Evolutionary conservation across 2,329 filamentous ascomycete species (phyloP), one percentile per base, ranked within the genome.

Genomic region (Sporothrix pallida): DNA sequence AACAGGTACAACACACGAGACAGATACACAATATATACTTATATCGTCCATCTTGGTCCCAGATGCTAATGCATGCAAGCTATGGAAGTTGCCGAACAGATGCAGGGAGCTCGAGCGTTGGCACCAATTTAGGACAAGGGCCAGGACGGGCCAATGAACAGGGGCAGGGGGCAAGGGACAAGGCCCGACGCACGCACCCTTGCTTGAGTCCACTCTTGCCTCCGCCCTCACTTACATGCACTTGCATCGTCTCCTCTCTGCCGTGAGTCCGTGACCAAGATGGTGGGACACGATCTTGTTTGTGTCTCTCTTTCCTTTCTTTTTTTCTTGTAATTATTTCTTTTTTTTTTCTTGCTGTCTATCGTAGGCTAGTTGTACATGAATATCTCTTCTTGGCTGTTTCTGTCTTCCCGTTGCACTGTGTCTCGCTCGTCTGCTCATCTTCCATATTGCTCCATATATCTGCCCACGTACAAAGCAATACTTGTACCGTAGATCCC

Each of bases 401-500:
- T 37, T 37, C 31, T 37, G 3, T 67, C 37, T 48, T 37, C 31
- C 20, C n/a, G 12, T 48, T 15, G 15, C 12, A 8, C 9, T 68
- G 20, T 37, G 20, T 37, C 63, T 52, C 23, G 12, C 4, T 8
- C 58, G 31, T 37, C 31, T 37, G 31, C 31, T 7, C 31, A 37
- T 37, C 31, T 37, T 37, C 31, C 31, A 37, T 5, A 37, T 37
- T 37, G 31, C 31, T 37, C 31, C 31, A 37, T 37, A 37, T 37
- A 12, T 26, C n/a, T 48, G 10, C 20, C 42, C 60, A 23, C 37
- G 4, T 26, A 20, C 62, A 67, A 63, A 13, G 26, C 44, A 52
- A 15, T 71, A 60, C 31, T 60, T 71, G 31, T 70, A 70, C 67
- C 26, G 67, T 58, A 31, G 50, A 56, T 48, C 69, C 54, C 69